Percentiles rank a stretch among this genome's conserved stretches.
These are phyloP conservation scores for Poteriospumella lacustris DNA, from an alignment of 108 stramenopile genomes.

Conservation along the genomic window DNA sequence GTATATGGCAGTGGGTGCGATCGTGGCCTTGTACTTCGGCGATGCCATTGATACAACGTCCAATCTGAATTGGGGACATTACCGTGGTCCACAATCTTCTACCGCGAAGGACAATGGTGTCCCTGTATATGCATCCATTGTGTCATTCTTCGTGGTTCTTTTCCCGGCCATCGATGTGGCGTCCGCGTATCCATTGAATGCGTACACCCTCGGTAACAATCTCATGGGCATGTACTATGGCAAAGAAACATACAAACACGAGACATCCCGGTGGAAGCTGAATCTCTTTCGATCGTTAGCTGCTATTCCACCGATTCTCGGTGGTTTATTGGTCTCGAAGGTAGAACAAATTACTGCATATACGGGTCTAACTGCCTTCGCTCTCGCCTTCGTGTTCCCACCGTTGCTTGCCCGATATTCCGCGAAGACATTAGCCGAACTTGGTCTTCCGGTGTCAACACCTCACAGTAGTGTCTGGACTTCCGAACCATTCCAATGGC, in stretches of 20 bases:
- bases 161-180: slow-evolving; percentile 46
- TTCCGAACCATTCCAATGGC: not conserved
- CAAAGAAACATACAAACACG: not conserved
- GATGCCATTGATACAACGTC: slow-evolving; percentile 31
- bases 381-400: slow-evolving; percentile 17
- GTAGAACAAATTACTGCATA: slow-evolving; percentile 32
- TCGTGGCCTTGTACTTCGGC: slow-evolving; percentile 38
- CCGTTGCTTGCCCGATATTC: not conserved
- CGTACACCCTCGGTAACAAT: slow-evolving; percentile 34
- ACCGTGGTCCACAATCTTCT: slow-evolving; percentile 20
- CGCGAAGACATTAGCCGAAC: not conserved
- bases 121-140: not conserved
- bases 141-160: slow-evolving; percentile 30
- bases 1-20: slow-evolving; percentile 40
- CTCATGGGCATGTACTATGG: slow-evolving; percentile 33
- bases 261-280: not conserved
- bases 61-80: slow-evolving; percentile 30
- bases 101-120: too few relatives aligned
- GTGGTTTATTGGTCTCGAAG: slow-evolving; percentile 3
- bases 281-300: slow-evolving; percentile 22
- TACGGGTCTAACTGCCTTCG: slow-evolving; percentile 31
- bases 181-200: slow-evolving; percentile 37
- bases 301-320: slow-evolving; percentile 33
- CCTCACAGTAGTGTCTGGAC: not conserved
- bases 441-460: not conserved